A percentile compares a stretch with the other conserved stretches of the same genome.
These are phyloP conservation scores for Closterium sp. DNA, from an alignment of 139 green algal species.

Conservation along the genomic window DNA sequence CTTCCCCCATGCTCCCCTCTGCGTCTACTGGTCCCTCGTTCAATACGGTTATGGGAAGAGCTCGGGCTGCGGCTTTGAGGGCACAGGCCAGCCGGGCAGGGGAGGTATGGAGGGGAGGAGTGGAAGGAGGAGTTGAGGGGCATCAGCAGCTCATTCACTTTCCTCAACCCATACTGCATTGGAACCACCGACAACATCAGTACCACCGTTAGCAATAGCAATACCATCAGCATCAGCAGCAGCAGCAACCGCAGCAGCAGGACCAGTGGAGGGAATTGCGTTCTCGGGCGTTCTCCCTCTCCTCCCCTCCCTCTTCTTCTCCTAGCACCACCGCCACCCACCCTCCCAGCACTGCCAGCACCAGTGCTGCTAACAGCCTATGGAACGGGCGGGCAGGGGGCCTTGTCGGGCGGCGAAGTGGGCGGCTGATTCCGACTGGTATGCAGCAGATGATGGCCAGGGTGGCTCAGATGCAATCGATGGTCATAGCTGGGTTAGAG, in stretches of 20 bases:
- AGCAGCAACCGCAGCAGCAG: not conserved
- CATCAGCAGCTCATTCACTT: not conserved
- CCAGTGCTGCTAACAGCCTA: no score
- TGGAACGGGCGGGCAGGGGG: no score
- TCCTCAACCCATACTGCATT: not conserved
- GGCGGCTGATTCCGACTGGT: not conserved
- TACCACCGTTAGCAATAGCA: not conserved
- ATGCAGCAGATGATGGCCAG: not conserved
- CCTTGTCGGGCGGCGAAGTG: no score
- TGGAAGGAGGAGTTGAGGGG: not conserved
- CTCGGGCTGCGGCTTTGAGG: not conserved
- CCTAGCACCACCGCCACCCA: no score
- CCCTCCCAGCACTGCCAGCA: no score
- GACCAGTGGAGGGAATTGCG: not conserved
- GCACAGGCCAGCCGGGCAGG: not conserved
- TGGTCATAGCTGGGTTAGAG: conserved; percentile 16
- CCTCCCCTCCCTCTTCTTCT: not conserved
- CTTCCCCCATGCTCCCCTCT: not conserved
- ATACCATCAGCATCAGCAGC: not conserved
- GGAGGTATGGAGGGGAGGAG: not conserved
- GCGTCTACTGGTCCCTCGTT: not conserved
- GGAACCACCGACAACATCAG: not conserved
- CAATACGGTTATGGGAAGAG: not conserved
- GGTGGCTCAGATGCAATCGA: conserved; percentile 3
- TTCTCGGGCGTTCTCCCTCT: not conserved